Base-by-base conservation (phyloP, 140 eudicot genomes). In the Artemisia princeps region DNA sequence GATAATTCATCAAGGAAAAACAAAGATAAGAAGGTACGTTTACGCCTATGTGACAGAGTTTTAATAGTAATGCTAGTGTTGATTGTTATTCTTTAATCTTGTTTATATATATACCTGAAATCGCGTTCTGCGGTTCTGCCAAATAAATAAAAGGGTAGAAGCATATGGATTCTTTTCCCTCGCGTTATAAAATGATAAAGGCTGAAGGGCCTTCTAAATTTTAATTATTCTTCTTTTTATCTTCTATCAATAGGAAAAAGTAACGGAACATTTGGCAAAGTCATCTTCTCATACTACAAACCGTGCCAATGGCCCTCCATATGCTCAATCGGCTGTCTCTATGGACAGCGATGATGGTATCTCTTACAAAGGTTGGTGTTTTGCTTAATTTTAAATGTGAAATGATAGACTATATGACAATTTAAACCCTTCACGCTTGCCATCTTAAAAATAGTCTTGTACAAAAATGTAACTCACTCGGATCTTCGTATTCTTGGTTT, bases 311-410 rank as follows among this genome's bases (percentile, higher is more conserved):
- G 98, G 84, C 57, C 96, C 88, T 62, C 86, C 87, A 5, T 91
- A 91, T 78, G 79, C 84, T 64, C 90, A 87, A 70, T 76, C 95
- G 10, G 68, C 74, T 15, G 82, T 83, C 58, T 72, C 95, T 51
- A 80, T 82, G 82, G 98, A 91, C 55, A 80, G 83, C 74, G 95
- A 87, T 70, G 97, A 91, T 71, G 95, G 91, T 67, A 85, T 87
- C 77, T 79, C 95, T 20, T 87, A 69, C 62, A 68, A 91, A 81
- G 98, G 98, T 87, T 67, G 30, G 73, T 76, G 49, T 33, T 33
- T 60, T 17, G 30, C 49, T 33, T 19, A 26, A 37, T 33, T 17
- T 48, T 48, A 48, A 8, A 48, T 48, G 13, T 48, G 12, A 11
- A 11, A 2, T 13, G 15, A 48, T 14, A 10, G 15, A 48, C 53